Conservation (phyloP, 2,329 filamentous ascomycete genomes). For the Xylaria multiplex region DNA sequence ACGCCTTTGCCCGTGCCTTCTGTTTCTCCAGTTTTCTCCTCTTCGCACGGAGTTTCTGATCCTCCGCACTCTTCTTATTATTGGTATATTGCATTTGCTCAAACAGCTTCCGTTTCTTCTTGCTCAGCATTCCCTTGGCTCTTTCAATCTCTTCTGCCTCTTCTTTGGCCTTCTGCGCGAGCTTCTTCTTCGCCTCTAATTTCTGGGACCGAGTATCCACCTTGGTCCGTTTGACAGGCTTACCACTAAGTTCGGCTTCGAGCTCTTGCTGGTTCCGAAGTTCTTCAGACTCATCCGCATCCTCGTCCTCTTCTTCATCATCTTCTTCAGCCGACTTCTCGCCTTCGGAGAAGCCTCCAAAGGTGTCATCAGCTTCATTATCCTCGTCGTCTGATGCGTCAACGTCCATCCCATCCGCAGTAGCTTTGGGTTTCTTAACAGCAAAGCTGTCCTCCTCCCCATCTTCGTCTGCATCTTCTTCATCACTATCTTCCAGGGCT, state of each 20-base stretch:
- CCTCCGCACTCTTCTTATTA: constrained; percentile 90
- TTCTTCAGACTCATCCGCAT: constrained; percentile 69
- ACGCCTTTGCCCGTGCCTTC: constrained; percentile 51
- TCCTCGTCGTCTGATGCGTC: constrained; percentile 59
- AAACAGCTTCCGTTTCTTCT: constrained; percentile 96
- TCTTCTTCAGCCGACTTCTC: constrained; percentile 54
- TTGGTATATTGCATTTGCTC: constrained; percentile 98
- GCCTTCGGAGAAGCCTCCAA: constrained; percentile 62
- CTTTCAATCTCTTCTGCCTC: constrained; percentile 90
- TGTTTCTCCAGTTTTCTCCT: constrained; percentile 84
- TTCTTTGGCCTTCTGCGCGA: constrained; percentile 75
- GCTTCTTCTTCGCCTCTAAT: constrained; percentile 75
- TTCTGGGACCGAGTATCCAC: constrained; percentile 69
- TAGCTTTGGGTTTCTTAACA: constrained; percentile 55
- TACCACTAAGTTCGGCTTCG: constrained; percentile 88
- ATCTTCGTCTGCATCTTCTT: constrained; percentile 59
- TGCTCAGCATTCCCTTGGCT: constrained; percentile 97
- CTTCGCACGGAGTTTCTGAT: constrained; percentile 87
- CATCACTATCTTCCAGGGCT: constrained; percentile 75
- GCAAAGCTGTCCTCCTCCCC: constrained; percentile 50
- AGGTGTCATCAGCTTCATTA: constrained; percentile 57
- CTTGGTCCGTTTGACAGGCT: constrained; percentile 61
- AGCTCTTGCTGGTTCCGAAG: constrained; percentile 86
- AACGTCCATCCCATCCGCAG: constrained; percentile 61
- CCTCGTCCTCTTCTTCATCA: constrained; percentile 49